These are phyloP conservation scores for Coemansia sp. DNA, from an alignment of 192 early-diverging fungal genomes.

Conservation along the genomic window DNA sequence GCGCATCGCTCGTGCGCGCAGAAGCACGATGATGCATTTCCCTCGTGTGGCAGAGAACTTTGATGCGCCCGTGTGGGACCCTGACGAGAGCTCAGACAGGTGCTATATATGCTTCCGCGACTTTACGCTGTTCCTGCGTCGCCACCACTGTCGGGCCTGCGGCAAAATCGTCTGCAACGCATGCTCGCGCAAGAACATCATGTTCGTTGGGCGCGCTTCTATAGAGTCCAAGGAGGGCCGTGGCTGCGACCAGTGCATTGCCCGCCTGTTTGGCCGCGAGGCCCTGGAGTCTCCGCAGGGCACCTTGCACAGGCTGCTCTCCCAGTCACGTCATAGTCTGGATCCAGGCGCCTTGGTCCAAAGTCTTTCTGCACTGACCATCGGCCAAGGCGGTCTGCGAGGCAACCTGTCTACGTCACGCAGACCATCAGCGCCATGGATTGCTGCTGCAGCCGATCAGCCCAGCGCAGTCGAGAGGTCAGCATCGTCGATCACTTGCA, in stretches of 20 bases:
- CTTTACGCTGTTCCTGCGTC: slow-evolving; percentile 67
- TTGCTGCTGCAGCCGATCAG: not conserved
- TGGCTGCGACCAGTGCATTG: slow-evolving; percentile 55
- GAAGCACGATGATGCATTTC: slow-evolving; percentile 55
- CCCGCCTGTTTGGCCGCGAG: slow-evolving; percentile 51
- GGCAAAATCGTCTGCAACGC: slow-evolving; percentile 78
- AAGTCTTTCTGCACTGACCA: slow-evolving; percentile 37
- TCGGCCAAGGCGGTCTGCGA: slow-evolving; percentile 21
- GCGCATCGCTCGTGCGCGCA: slow-evolving; percentile 47
- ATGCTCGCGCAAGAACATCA: slow-evolving; percentile 63
- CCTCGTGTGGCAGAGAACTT: slow-evolving; percentile 68
- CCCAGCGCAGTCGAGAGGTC: not conserved
- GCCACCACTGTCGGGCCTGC: slow-evolving; percentile 79
- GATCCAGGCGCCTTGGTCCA: slow-evolving; percentile 39
- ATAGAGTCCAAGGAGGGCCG: slow-evolving; percentile 45
- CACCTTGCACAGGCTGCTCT: slow-evolving; percentile 38
- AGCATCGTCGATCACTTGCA: slow-evolving; percentile 5
- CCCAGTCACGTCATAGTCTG: slow-evolving; percentile 47
- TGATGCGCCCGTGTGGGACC: slow-evolving; percentile 71
- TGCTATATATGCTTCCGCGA: slow-evolving; percentile 75
- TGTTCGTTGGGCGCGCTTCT: slow-evolving; percentile 33
- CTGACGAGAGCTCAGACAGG: slow-evolving; percentile 61
- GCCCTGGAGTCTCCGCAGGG: slow-evolving; percentile 49
- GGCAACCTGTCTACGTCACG: slow-evolving; percentile 9
- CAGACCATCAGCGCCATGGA: slow-evolving; percentile 27